Conservation (phyloP, 129 eudicot genomes). For the Apium graveolens region DNA sequence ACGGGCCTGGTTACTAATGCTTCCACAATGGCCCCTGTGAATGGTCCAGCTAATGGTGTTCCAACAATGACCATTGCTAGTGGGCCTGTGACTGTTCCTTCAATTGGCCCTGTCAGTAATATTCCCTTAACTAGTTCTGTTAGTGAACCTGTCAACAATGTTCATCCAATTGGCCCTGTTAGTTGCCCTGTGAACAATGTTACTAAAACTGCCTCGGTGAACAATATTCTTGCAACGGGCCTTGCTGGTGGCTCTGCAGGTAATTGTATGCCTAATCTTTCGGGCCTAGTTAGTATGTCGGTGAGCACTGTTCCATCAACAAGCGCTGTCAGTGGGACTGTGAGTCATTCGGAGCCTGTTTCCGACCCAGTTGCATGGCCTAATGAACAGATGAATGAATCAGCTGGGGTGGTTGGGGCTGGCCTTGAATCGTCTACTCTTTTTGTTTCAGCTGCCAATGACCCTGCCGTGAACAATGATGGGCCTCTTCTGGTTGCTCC, state of each 20-base stretch:
- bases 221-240: not conserved
- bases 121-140: not conserved
- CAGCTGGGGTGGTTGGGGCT: not conserved
- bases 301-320: not conserved
- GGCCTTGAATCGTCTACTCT: constrained; percentile 6
- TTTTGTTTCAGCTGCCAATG: not conserved
- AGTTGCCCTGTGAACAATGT: not conserved
- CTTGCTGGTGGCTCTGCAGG: not conserved
- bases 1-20: not conserved
- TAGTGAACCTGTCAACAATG: not conserved
- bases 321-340: not conserved
- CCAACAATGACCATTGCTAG: not conserved
- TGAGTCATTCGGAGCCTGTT: not conserved
- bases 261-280: no score
- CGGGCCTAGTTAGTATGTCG: no score
- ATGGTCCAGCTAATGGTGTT: not conserved
- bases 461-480: constrained; percentile 15
- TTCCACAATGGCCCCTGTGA: not conserved
- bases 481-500: not conserved
- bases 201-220: not conserved
- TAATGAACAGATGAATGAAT: not conserved
- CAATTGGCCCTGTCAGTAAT: not conserved
- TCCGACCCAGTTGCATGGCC: not conserved
- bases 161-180: not conserved
- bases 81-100: not conserved